These are phyloP conservation scores for Metschnikowia kunwiensis DNA, from an alignment of 805 yeast species.

Conservation along the genomic window DNA sequence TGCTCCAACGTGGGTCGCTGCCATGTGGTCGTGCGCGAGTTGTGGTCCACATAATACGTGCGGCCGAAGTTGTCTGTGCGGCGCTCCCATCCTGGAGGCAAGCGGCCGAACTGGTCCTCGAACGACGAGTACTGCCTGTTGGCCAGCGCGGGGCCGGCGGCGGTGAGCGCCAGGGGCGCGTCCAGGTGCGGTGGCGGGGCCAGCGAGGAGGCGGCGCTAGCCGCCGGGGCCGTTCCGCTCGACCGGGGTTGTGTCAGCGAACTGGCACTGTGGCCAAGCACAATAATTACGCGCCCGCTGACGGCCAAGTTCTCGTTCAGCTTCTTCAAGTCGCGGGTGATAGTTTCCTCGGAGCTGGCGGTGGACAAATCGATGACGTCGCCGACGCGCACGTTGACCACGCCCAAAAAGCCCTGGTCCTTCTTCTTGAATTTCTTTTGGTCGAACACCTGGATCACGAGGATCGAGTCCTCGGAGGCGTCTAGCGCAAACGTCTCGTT, in stretches of 20 bases:
- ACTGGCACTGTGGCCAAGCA: constrained; percentile 49
- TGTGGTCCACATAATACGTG: constrained; percentile 97
- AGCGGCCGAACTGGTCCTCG: constrained; percentile 93
- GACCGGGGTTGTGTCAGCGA: constrained; percentile 9
- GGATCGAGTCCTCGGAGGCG: constrained; percentile 74
- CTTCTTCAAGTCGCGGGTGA: constrained; percentile 86
- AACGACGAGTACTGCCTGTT: constrained; percentile 82
- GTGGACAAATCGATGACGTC: constrained; percentile 74
- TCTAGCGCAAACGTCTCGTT: constrained; percentile 83
- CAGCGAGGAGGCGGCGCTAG: constrained; percentile 7
- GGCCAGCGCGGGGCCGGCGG: constrained; percentile 12
- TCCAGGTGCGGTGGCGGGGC: constrained; percentile 18
- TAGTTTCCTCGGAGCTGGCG: constrained; percentile 66
- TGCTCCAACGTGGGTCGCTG: constrained; percentile 87
- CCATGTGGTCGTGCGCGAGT: constrained; percentile 99
- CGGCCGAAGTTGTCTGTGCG: constrained; percentile 97
- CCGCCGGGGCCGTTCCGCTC: constrained; percentile 19
- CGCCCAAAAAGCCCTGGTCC: constrained; percentile 98
- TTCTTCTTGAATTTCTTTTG: constrained; percentile 96
- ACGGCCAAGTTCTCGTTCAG: constrained; percentile 90
- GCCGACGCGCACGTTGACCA: constrained; percentile 84
- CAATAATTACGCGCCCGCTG: constrained; percentile 86
- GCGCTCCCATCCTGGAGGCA: constrained; percentile 99
- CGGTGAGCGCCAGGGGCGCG: constrained; percentile 12
- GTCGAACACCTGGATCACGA: constrained; percentile 93